A percentile compares a stretch with the other conserved stretches of the same genome.
Evolutionary conservation across 495 filamentous ascomycete species (phyloP).

Genomic region (Diplogelasinospora grovesii): DNA sequence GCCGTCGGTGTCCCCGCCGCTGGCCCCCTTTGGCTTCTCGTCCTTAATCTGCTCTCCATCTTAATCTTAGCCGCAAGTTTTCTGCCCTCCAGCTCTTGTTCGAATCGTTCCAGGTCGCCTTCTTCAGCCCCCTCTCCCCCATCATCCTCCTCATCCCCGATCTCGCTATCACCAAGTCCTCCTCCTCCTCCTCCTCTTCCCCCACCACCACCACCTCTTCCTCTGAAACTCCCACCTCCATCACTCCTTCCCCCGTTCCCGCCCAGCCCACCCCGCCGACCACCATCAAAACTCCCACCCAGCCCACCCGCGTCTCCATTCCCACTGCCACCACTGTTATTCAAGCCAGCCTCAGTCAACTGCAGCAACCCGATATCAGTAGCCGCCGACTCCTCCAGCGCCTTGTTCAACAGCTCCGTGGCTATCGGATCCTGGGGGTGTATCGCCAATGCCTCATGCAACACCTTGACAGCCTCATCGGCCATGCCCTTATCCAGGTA

Average conservation of each 20-base stretch:
- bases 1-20: conserved; percentile 2
- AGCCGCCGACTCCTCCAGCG: conserved; percentile 60
- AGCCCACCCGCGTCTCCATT: too few species aligned
- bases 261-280: background rate
- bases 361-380: conserved; percentile 14
- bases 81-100: conserved; percentile 22
- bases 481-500: conserved; percentile 60
- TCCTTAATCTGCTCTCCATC: conserved; percentile 11
- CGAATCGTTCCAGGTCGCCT: conserved; percentile 31
- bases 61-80: conserved; percentile 19
- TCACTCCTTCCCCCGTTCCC: too few species aligned
- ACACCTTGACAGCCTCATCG: conserved; percentile 58
- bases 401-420: conserved; percentile 66
- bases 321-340: too few species aligned
- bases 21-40: background rate
- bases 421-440: conserved; percentile 66
- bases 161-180: too few species aligned
- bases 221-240: too few species aligned
- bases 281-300: too few species aligned
- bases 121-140: conserved; percentile 15
- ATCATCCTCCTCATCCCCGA: conserved; percentile 11
- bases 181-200: too few species aligned
- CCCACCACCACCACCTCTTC: too few species aligned
- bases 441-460: conserved; percentile 69
- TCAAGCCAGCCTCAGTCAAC: background rate